phyloP scores from a whole-genome alignment of 2,329 filamentous ascomycete species.

The Pseudovirgaria hyperparasitica region DNA sequence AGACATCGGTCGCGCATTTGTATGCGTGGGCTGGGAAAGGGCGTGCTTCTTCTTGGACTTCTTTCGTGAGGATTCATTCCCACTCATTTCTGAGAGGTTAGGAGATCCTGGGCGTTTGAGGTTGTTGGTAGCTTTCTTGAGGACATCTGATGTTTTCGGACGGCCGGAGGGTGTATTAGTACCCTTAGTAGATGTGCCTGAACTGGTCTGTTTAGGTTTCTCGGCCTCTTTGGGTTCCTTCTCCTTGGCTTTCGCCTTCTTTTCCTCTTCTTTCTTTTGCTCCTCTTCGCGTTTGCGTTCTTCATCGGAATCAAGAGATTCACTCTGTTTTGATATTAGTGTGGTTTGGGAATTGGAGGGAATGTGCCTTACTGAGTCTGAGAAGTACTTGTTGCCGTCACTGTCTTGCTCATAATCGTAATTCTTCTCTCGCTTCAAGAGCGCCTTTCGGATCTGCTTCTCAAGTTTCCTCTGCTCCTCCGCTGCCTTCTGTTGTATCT shows the following conservation, averaged over 20 bases:
- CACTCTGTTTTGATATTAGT: conserved; percentile 29
- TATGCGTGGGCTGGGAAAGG: conserved; percentile 19
- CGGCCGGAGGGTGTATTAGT: conserved; percentile 52
- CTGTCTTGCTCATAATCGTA: conserved; percentile 71
- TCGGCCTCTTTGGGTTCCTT: conserved; percentile 34
- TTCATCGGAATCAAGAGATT: conserved; percentile 51
- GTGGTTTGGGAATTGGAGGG: conserved; percentile 19
- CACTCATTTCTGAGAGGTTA: conserved; percentile 79
- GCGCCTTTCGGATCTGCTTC: conserved; percentile 65
- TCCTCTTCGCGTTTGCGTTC: conserved; percentile 47
- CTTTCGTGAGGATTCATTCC: conserved; percentile 76
- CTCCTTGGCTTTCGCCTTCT: conserved; percentile 32
- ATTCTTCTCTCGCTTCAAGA: conserved; percentile 77
- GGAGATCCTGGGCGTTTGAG: conserved; percentile 81
- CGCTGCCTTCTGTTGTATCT: conserved; percentile 54
- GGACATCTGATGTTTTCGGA: conserved; percentile 34
- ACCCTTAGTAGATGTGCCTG: conserved; percentile 55
- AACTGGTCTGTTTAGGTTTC: conserved; percentile 28
- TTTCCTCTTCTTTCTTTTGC: conserved; percentile 41
- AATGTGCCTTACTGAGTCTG: no score
- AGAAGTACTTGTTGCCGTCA: conserved; percentile 34
- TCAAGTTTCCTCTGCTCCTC: conserved; percentile 57
- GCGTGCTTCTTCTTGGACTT: conserved; percentile 38
- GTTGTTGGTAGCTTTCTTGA: conserved; percentile 35
- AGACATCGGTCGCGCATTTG: conserved; percentile 8